Evolutionary conservation across 768 basidiomycete species (phyloP), one percentile per base, ranked within the genome.

Genomic region (Termitomyces sp.): DNA sequence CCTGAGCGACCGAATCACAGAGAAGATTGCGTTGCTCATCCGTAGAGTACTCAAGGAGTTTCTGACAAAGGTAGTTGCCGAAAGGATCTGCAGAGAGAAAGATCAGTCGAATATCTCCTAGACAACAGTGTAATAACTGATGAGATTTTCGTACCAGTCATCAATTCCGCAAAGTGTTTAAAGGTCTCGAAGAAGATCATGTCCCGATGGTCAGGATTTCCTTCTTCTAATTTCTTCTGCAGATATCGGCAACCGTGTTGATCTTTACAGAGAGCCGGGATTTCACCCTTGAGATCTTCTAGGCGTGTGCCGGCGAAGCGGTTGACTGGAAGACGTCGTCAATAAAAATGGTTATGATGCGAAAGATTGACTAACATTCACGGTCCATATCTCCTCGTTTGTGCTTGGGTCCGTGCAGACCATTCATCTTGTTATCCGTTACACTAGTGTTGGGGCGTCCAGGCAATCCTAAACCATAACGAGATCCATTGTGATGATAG

Each of bases 111-210:
- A 23, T 6, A 56, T 54, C 41, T n/a, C n/a, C 18, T 41, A 41
- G 18, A 41, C 18, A 60, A 52, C 60, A 51, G 51, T 57, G 58
- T 57, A 44, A 50, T 12, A 35, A 23, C 23, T 23, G 23, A 55
- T 20, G 7, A 26, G 18, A 41, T 36, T 50, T 44, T 70, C 81
- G 33, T 61, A 91, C 91, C 93, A 35, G 94, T 98, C 97, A 99
- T 99, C 61, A 99, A 82, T 66, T 98, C 97, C 50, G 96, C 91
- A 68, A 98, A 98, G 69, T 98, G 95, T 49, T 89, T 88, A 68
- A 96, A 98, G 1, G 96, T 98, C 78, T 99, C 97, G 60, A 91
- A 85, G 83, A 98, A 99, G 71, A 99, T 99, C 91, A 98, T 95
- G 69, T 99, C 97, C 55, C 97, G 86, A 74, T 99, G 95, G 71